Evolutionary conservation across 2,329 filamentous ascomycete genomes (phyloP), one percentile per base, ranked within the genome.

Genomic region (Catunica adiposa): DNA sequence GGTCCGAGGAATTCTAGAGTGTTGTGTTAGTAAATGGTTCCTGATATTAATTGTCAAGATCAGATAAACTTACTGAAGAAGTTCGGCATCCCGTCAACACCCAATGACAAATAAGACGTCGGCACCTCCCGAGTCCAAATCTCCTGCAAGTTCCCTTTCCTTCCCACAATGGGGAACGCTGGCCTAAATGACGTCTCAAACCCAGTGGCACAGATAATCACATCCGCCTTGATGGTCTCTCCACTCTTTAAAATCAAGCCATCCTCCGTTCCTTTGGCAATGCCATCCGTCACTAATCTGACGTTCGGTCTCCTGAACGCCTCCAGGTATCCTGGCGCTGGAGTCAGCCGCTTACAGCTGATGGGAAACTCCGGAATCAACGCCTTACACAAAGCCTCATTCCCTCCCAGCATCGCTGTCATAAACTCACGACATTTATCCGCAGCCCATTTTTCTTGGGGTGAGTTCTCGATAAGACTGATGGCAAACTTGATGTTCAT

Each of bases 121-220:
- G 75, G 74, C 2, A 65, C 65, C 44, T 69, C 66, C 4, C 65
- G 59, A 44, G 61, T 62, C 73, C 76, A 77, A 15, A 62, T 66
- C 38, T 77, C 71, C 59, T 74, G 73, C 31, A 79, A 66, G 59
- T 77, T 73, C 17, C 73, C 74, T n/a, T 68, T 61, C 22, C 70
- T 67, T 8, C 73, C 74, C 4, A 73, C 63, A 17, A 78, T 64
- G 0, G 74, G 74, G 58, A 76, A 78, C 1, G 71, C 68, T 2
- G 76, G 75, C 6, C 68, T 63, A 62, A 77, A 78, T 1, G 73
- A 75, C 3, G 71, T 72, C 60, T 79, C 71, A 61, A 78, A 79
- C 1, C 76, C 76, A 0, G 76, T 79, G n/a, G 76, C 77, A 58
- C 75, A 78, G 51, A 81, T 68, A 22, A 82, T 72, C 11, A 70